Evolutionary conservation across 2,329 filamentous ascomycete species (phyloP).

Genomic region (Alternaria solani): DNA sequence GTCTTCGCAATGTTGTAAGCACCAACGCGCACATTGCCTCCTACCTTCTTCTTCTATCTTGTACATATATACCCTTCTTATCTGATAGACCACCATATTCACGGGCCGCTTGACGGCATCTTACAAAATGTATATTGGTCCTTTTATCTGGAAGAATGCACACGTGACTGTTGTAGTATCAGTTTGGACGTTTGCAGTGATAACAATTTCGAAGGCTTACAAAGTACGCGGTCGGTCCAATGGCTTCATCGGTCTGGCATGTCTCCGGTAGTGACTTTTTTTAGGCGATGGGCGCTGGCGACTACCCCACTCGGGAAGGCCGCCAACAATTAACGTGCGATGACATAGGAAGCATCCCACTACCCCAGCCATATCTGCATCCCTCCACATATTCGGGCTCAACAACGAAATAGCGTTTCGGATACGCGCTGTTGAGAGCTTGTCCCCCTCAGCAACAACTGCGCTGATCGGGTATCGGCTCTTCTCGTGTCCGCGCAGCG

Average conservation of each 20-base stretch:
- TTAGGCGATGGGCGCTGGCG: background rate
- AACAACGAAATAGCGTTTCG: conserved; percentile 47
- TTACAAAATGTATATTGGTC: conserved; percentile 10
- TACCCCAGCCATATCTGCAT: conserved; percentile 24
- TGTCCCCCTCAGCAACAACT: conserved; percentile 16
- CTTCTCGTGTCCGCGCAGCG: conserved; percentile 9
- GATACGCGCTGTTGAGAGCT: conserved; percentile 24
- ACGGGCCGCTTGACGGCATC: background rate
- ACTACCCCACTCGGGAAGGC: conserved; percentile 20
- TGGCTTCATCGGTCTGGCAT: background rate
- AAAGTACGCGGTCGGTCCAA: background rate
- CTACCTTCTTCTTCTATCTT: conserved; percentile 15
- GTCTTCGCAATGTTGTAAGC: conserved; percentile 34
- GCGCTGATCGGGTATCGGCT: conserved; percentile 29
- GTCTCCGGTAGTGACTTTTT: background rate
- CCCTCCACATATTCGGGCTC: conserved; percentile 41
- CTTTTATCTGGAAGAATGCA: background rate
- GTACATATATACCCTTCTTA: conserved; percentile 16
- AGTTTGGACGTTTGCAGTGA: background rate
- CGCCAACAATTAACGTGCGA: conserved; percentile 29
- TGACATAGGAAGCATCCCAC: conserved; percentile 29
- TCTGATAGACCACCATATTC: conserved; percentile 13
- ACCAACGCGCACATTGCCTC: conserved; percentile 7
- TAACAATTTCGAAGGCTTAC: background rate
- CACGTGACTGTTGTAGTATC: background rate